Evolutionary conservation across 352 stramenopile species (phyloP), one percentile per base, ranked within the genome.

Genomic region (Globisporangium apiculatum): DNA sequence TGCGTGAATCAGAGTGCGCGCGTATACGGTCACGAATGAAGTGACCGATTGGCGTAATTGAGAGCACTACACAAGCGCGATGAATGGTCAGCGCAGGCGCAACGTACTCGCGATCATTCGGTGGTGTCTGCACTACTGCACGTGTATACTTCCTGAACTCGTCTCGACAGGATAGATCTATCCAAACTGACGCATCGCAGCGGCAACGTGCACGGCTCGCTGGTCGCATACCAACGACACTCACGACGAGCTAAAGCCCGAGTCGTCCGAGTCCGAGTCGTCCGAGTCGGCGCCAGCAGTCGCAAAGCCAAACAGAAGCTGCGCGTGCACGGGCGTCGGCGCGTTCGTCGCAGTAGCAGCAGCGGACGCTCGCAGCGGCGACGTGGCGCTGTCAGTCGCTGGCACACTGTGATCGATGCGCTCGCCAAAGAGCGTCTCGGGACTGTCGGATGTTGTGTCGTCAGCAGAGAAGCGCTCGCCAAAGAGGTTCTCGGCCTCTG

Each of bases 271-370:
- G 59, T 83, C 74, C 50, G 80, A 69, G 24, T 71, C 86, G 51
- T 66, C 59, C 14, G 53, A 49, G 53, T 77, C 74, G 7, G 67
- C 76, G 5, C 68, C 72, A 15, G 67, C 75, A 7, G 74, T 84
- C 31, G 72, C 76, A 36, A 75, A 73, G 40, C 79, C 79, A 58
- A 89, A 89, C 10, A 89, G 64, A 40, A 87, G 68, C 7, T 73
- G 73, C 2, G 69, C 62, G 42, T 56, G 53, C n/a, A 51, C 47
- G 12, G 37, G 47, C 52, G 55, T 64, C 8, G 58, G 52, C 8
- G 42, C n/a, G 10, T 24, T 9, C 10, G 38, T n/a, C 24, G 58
- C 4, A 48, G 31, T 5, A 9, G 47, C 14, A 54, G 31, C 40
- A n/a, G 38, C 24, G 7, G 53, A 24, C 6, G 50, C 5, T 11